Evolutionary conservation across 495 filamentous ascomycete species (phyloP).

Genomic region (Penicillium antarcticum): DNA sequence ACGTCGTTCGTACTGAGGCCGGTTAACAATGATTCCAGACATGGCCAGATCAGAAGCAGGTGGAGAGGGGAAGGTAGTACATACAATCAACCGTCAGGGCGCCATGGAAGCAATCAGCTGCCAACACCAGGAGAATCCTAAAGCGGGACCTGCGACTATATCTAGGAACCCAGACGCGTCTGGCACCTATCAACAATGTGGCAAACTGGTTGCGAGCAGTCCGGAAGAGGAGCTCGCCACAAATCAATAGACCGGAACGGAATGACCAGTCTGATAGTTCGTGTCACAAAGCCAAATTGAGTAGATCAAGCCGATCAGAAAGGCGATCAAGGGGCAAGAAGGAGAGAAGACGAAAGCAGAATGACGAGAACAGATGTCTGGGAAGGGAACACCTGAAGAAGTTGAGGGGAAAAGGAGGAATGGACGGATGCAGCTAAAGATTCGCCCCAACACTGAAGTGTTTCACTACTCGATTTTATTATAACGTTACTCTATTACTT

Average conservation of each 20-base stretch:
- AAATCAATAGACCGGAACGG: constrained; percentile 2
- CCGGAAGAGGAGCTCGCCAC: constrained; percentile 18
- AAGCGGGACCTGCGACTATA: constrained; percentile 10
- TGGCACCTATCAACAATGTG: constrained; percentile 26
- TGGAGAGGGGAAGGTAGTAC: constrained; percentile 29
- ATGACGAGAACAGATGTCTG: background rate
- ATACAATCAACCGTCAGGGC: constrained; percentile 32
- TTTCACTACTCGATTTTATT: too few species aligned
- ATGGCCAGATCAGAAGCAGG: constrained; percentile 5
- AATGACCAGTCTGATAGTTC: constrained; percentile 10
- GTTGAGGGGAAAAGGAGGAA: constrained; percentile 17
- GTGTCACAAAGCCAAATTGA: constrained; percentile 6
- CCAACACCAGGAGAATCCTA: constrained; percentile 1
- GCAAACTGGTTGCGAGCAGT: constrained; percentile 10
- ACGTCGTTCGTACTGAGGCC: constrained; percentile 29
- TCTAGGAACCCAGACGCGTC: background rate
- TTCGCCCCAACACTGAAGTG: constrained; percentile 5
- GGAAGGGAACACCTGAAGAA: background rate
- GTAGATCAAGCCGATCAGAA: constrained; percentile 9
- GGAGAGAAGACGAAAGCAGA: background rate
- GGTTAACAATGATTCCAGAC: constrained; percentile 12
- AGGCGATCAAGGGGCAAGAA: background rate
- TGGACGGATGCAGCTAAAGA: constrained; percentile 20
- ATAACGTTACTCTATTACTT: too few species aligned
- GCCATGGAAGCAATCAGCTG: constrained; percentile 33